phyloP scores from a whole-genome alignment of 176 grass and related monocot genomes.

The Triticum turgidum region DNA sequence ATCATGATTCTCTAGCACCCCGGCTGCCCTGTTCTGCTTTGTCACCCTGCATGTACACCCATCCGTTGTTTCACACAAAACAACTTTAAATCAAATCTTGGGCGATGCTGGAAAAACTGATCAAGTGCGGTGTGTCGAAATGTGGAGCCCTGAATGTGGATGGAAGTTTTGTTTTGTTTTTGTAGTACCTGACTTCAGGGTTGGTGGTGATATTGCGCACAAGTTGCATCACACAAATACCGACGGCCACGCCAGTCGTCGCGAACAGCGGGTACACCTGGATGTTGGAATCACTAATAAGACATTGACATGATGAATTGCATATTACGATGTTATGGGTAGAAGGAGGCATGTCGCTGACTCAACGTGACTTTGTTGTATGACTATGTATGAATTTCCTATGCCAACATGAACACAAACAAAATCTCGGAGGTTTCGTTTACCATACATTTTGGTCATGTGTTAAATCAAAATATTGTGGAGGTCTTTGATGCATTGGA shows the following conservation, averaged over 20 bases:
- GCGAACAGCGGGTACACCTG: conserved; percentile 67
- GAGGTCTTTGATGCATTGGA: background rate
- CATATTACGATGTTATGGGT: background rate
- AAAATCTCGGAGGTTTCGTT: background rate
- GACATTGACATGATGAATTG: background rate
- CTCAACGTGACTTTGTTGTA: background rate
- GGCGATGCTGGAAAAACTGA: background rate
- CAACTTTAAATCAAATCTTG: background rate
- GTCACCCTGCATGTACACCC: conserved; percentile 40
- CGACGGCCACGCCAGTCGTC: conserved; percentile 43
- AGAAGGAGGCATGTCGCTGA: background rate
- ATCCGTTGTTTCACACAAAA: background rate
- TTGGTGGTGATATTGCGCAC: conserved; percentile 65
- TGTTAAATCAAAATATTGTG: background rate
- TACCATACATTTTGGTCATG: background rate
- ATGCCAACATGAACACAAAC: too few relatives aligned
- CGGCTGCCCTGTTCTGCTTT: conserved; percentile 63
- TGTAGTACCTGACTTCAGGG: conserved; percentile 52
- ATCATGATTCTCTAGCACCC: conserved; percentile 60
- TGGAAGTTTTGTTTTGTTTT: background rate
- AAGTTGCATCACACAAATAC: conserved; percentile 75
- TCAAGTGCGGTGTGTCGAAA: background rate
- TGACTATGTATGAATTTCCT: too few relatives aligned
- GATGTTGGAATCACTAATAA: background rate
- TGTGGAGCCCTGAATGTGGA: background rate